Evolutionary conservation across 768 basidiomycete genomes (phyloP).

Genomic region (Termitomyces sp.): DNA sequence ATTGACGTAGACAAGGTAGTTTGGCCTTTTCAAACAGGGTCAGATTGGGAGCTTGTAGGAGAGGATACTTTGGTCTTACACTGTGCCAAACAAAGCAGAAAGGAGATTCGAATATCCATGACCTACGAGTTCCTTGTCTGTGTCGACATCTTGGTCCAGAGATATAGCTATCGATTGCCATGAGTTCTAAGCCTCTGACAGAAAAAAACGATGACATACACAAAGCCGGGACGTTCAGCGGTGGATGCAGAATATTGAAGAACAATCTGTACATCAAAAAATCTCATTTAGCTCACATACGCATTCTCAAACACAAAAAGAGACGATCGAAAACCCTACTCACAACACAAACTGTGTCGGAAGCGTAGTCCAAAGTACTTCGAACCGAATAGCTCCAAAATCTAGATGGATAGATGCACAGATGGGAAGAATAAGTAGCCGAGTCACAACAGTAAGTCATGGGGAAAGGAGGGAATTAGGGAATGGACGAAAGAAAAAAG

Average conservation of each 20-base stretch:
- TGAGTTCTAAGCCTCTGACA: neutral
- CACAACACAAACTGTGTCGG: conserved; percentile 93
- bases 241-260: conserved; percentile 83
- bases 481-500: neutral
- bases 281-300: neutral
- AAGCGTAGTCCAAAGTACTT: conserved; percentile 74
- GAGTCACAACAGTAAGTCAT: neutral
- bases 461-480: neutral
- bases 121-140: conserved; percentile 87
- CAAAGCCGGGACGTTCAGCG: conserved; percentile 86
- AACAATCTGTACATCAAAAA: conserved; percentile 47
- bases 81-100: conserved; percentile 76
- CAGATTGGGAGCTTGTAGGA: neutral
- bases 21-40: conserved; percentile 44
- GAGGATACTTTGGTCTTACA: conserved; percentile 39
- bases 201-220: conserved; percentile 36
- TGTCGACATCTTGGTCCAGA: conserved; percentile 82
- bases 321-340: conserved; percentile 22
- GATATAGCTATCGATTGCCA: conserved; percentile 63
- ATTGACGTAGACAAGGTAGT: conserved; percentile 88
- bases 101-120: conserved; percentile 92
- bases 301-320: neutral
- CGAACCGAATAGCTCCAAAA: conserved; percentile 55
- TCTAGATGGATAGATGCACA: conserved; percentile 37
- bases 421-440: no score